Conservation (phyloP, 108 stramenopile genomes). For the Cyclostephanos tholiformis region DNA sequence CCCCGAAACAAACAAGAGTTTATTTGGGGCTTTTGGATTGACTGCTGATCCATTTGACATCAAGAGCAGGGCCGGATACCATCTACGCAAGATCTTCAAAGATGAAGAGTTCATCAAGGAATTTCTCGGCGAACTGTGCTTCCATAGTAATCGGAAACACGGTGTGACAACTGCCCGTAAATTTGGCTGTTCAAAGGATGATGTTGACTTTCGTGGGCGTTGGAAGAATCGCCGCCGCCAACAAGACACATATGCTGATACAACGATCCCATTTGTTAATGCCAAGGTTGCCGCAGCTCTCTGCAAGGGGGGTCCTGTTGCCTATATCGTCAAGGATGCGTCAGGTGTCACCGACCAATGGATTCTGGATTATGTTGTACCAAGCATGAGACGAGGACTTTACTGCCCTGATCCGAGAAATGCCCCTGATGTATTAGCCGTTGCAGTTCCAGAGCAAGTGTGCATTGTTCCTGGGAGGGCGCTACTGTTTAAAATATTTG, state of each 20-base stretch:
- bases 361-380: conserved; percentile 28
- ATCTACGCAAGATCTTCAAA: neutral
- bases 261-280: conserved; percentile 26
- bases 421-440: no score
- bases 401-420: neutral
- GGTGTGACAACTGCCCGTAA: conserved; percentile 5
- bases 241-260: conserved; percentile 24
- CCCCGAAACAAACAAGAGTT: conserved; percentile 11
- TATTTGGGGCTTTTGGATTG: conserved; percentile 6
- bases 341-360: conserved; percentile 28
- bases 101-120: conserved; percentile 8
- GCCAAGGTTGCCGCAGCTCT: conserved; percentile 32
- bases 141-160: conserved; percentile 14
- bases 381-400: neutral
- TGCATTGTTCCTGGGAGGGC: conserved; percentile 16
- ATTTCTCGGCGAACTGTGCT: conserved; percentile 2
- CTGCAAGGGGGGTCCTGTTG: conserved; percentile 19
- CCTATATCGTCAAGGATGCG: conserved; percentile 5
- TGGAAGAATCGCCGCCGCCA: conserved; percentile 25
- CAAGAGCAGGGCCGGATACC: neutral
- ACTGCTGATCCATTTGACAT: conserved; percentile 7
- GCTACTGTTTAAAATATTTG: conserved; percentile 2
- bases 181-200: conserved; percentile 21
- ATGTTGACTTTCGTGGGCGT: conserved; percentile 10
- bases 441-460: neutral